Evolutionary conservation across 768 basidiomycete genomes (phyloP).

Genomic region (Leccinum obscurum): DNA sequence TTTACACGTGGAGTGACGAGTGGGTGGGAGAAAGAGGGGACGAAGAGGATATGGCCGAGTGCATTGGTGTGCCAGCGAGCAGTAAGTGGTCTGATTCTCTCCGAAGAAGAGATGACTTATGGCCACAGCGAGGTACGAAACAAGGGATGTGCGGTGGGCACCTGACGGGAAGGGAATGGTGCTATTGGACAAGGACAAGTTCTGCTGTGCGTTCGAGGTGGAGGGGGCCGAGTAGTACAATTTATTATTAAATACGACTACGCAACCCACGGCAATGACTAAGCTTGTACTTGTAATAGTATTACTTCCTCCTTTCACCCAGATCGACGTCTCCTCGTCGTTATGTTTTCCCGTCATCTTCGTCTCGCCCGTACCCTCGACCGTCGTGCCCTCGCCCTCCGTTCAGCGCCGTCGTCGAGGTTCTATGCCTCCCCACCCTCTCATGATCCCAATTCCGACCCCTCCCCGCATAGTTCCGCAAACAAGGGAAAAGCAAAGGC

Average conservation of each 20-base stretch:
- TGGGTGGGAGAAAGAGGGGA: constrained; percentile 62
- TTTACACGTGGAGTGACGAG: constrained; percentile 84
- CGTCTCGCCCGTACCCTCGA: constrained; percentile 51
- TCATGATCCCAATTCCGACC: constrained; percentile 29
- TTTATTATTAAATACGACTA: not conserved
- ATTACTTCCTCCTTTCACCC: not conserved
- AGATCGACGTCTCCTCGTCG: not conserved
- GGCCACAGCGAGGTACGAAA: constrained; percentile 65
- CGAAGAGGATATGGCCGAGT: constrained; percentile 82
- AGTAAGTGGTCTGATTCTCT: constrained; percentile 34
- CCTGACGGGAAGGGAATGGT: constrained; percentile 84
- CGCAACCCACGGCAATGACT: constrained; percentile 15
- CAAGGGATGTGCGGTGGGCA: constrained; percentile 72
- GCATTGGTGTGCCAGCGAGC: constrained; percentile 87
- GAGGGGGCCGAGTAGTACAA: constrained; percentile 32
- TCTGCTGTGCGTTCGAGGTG: constrained; percentile 87
- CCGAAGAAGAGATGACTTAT: not conserved
- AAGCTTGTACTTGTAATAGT: constrained; percentile 9
- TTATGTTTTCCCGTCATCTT: constrained; percentile 66
- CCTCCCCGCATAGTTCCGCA: constrained; percentile 19
- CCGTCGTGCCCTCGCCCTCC: constrained; percentile 38
- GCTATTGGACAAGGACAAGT: constrained; percentile 72
- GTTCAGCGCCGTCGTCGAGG: constrained; percentile 37
- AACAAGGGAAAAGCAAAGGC: constrained; percentile 37
- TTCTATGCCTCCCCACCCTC: constrained; percentile 50